phyloP scores from a whole-genome alignment of 2,329 filamentous ascomycete genomes.

The Septoria petroselini region DNA sequence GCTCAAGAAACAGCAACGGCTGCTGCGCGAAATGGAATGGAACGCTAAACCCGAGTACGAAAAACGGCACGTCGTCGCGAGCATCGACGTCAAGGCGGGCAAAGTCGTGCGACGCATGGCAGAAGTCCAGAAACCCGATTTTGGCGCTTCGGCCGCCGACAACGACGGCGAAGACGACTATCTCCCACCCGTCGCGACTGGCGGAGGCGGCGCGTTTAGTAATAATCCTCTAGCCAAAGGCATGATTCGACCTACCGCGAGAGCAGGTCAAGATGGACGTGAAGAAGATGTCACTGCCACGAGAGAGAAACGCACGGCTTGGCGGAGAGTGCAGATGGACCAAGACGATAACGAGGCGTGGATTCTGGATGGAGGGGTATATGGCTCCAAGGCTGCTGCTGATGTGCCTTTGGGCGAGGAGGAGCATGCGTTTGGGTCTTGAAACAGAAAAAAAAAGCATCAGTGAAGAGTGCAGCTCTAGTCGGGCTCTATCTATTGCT shows the following conservation, averaged over 20 bases:
- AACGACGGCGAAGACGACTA: slow-evolving; percentile 39
- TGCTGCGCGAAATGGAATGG: slow-evolving; percentile 83
- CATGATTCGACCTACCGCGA: slow-evolving; percentile 61
- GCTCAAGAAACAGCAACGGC: slow-evolving; percentile 79
- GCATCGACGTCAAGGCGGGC: slow-evolving; percentile 74
- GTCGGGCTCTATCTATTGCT: no score
- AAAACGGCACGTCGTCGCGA: slow-evolving; percentile 78
- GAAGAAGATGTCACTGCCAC: slow-evolving; percentile 43
- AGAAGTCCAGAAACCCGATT: slow-evolving; percentile 55
- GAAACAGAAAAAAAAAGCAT: no score
- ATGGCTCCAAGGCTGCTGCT: slow-evolving; percentile 36
- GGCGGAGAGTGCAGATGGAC: slow-evolving; percentile 54
- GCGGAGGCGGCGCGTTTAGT: slow-evolving; percentile 59
- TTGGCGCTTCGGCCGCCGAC: slow-evolving; percentile 46
- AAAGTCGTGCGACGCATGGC: slow-evolving; percentile 73
- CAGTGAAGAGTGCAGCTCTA: no score
- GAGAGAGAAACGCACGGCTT: slow-evolving; percentile 41
- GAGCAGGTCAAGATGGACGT: slow-evolving; percentile 54
- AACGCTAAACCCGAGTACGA: slow-evolving; percentile 82
- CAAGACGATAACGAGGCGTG: slow-evolving; percentile 53
- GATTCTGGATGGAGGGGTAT: slow-evolving; percentile 53
- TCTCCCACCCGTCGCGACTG: slow-evolving; percentile 33
- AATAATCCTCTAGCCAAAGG: slow-evolving; percentile 65
- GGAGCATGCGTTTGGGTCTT: slow-evolving; percentile 18
- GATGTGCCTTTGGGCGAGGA: slow-evolving; percentile 9